Percentiles rank a stretch among this genome's conserved stretches.
These are phyloP conservation scores for Ambrosiella xylebori DNA, from an alignment of 2,329 filamentous ascomycete genomes.

Conservation along the genomic window DNA sequence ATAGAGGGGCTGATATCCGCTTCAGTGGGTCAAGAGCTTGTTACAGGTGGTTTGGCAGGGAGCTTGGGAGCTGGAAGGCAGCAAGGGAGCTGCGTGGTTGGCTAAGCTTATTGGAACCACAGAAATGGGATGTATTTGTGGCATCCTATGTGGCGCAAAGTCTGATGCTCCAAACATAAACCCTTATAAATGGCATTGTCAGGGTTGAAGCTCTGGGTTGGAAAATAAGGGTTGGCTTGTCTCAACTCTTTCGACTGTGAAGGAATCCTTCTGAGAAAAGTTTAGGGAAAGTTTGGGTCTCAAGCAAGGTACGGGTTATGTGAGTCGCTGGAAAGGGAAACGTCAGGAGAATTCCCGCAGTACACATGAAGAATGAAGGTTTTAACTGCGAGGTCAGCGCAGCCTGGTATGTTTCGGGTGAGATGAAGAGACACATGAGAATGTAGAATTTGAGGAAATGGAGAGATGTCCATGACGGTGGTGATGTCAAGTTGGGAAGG, in stretches of 20 bases:
- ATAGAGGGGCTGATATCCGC: constrained; percentile 6
- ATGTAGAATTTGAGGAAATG: neutral
- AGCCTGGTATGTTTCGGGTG: no score
- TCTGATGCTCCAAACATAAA: neutral
- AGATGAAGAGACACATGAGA: neutral
- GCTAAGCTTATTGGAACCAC: neutral
- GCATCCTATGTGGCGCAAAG: neutral
- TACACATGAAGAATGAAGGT: neutral
- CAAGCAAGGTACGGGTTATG: neutral
- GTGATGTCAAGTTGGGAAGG: neutral
- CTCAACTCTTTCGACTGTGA: neutral
- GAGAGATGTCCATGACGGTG: neutral
- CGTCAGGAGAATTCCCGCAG: neutral
- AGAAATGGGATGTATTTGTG: neutral
- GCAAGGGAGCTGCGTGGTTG: constrained; percentile 11
- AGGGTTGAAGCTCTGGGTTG: neutral
- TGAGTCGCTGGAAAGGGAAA: constrained; percentile 1
- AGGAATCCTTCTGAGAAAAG: no score
- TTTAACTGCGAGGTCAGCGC: neutral
- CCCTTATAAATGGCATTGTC: neutral
- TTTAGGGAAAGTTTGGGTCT: neutral
- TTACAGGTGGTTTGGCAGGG: neutral
- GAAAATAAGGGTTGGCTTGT: neutral
- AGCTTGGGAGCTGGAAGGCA: constrained; percentile 8
- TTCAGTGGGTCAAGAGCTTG: neutral